These are phyloP conservation scores for Magnolia sinica DNA, from an alignment of 164 flowering plant genomes.

Conservation along the genomic window DNA sequence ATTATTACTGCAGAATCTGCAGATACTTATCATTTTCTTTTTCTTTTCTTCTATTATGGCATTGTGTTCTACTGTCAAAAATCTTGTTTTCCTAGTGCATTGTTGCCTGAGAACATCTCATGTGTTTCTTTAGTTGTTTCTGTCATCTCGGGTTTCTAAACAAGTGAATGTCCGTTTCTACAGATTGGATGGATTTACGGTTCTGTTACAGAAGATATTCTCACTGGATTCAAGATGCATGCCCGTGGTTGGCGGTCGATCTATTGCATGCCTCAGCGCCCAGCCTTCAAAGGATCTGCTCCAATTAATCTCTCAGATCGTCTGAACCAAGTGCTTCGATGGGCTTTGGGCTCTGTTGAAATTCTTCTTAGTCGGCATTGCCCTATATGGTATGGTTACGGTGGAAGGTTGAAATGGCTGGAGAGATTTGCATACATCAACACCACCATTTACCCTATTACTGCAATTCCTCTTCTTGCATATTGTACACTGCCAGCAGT, in stretches of 20 bases:
- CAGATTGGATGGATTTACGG: slow-evolving; percentile 57
- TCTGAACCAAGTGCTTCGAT: slow-evolving; percentile 53
- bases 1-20: background rate
- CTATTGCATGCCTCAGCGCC: slow-evolving; percentile 42
- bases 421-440: slow-evolving; percentile 49
- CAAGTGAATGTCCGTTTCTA: background rate
- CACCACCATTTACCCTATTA: slow-evolving; percentile 43
- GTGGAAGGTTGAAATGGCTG: slow-evolving; percentile 44
- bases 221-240: slow-evolving; percentile 61
- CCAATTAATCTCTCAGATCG: slow-evolving; percentile 55
- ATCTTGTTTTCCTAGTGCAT: too few species aligned
- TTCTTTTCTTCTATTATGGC: background rate
- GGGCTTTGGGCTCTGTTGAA: slow-evolving; percentile 57
- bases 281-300: slow-evolving; percentile 55
- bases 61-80: too few species aligned
- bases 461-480: slow-evolving; percentile 42
- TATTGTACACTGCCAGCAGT: slow-evolving; percentile 50
- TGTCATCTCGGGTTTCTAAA: background rate
- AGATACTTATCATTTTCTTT: background rate
- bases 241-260: slow-evolving; percentile 55
- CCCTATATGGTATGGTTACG: slow-evolving; percentile 55
- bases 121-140: background rate
- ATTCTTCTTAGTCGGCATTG: slow-evolving; percentile 47
- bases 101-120: background rate
- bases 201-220: slow-evolving; percentile 52